Base-by-base conservation (phyloP, 305 asterid species). In the Fraxinus latifolia region DNA sequence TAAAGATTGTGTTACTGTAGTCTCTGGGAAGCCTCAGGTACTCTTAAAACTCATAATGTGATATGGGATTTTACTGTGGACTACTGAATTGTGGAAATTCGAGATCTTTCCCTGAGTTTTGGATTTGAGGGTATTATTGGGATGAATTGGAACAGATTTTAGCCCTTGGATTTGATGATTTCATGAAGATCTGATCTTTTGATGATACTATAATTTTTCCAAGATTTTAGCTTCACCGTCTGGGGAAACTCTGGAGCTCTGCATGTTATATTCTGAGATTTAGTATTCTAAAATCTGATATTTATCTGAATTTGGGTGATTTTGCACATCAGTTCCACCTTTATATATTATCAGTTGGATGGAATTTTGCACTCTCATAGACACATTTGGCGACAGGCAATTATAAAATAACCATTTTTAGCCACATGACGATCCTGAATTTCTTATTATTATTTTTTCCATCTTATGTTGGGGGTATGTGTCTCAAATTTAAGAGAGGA, bases 11-110 rank as follows among this genome's bases (percentile, higher is more conserved):
- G 98, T 92, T 21, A 82, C 97, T 72, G 86, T 96, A 47, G 93
- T 88, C 53, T 86, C 94, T 80, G 96, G 93, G 83, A 96, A 96
- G 84, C 98, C 98, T 85, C 99, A 96, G 99, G 99, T 96, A 90
- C 87, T 60, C 58, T 39, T 81, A 0, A 17, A 50, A 25, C 72
- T 31, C 31, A 42, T 81, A 89, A 87, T 91, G 92, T 84, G 87
- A 71, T 82, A 75, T 86, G 79, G 88, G 83, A 42, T 86, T 83
- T 82, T 65, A 74, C 81, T 32, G 72, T 62, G 31, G 33, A 21
- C 31, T 33, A 71, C 31, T 77, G 65, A 60, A 11, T 79, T 77
- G 60, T 62, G 82, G 79, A 77, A 74, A 79, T 83, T 85, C 36
- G 36, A 50, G 76, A 7, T 39, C 12, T 68, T 68, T 68, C 37